These are phyloP conservation scores for Wickerhamomyces sp. DNA, from an alignment of 1,139 yeast genomes.

Conservation along the genomic window DNA sequence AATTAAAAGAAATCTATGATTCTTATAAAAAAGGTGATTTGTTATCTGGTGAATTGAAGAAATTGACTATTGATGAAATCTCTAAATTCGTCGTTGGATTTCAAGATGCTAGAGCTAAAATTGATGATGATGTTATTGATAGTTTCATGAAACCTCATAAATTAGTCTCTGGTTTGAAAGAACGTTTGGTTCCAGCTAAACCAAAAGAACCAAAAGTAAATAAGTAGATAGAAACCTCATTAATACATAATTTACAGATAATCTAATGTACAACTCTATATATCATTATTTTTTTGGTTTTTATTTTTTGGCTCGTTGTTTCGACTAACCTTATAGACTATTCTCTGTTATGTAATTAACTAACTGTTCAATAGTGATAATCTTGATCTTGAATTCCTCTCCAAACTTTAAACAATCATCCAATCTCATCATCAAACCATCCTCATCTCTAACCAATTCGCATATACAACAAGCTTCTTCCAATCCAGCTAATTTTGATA, in stretches of 20 bases:
- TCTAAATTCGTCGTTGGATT: conserved; percentile 75
- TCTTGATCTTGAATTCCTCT: conserved; percentile 54
- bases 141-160: conserved; percentile 83
- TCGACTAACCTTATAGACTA: conserved; percentile 2
- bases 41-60: conserved; percentile 91
- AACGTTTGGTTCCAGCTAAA: conserved; percentile 67
- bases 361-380: conserved; percentile 78
- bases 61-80: conserved; percentile 73
- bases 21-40: conserved; percentile 78
- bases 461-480: conserved; percentile 90
- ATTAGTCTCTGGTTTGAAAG: conserved; percentile 66
- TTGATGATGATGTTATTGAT: conserved; percentile 63
- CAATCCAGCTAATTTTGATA: conserved; percentile 71
- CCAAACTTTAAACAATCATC: conserved; percentile 79
- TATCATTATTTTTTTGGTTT: neutral
- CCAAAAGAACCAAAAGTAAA: conserved; percentile 27
- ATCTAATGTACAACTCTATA: neutral
- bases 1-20: conserved; percentile 56
- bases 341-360: conserved; percentile 43
- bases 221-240: conserved; percentile 1
- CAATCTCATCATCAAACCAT: conserved; percentile 93
- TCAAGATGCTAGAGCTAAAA: conserved; percentile 70
- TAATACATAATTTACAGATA: neutral
- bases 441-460: conserved; percentile 88
- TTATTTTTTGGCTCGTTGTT: neutral